Evolutionary conservation across 495 filamentous ascomycete species (phyloP).

Genomic region (Hypoxylon cercidicola): DNA sequence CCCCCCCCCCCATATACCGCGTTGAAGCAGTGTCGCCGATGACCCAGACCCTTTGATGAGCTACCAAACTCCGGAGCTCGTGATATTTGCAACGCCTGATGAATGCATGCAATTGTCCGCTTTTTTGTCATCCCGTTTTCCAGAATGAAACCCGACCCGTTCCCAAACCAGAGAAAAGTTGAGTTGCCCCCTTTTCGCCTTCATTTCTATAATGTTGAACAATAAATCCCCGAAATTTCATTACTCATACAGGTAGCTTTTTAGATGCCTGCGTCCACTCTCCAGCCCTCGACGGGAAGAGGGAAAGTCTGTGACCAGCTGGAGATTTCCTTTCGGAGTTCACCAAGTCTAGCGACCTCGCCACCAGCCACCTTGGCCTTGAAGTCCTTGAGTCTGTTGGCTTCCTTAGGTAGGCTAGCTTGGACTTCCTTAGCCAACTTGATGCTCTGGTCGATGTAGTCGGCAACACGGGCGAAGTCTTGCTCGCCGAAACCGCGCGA

Average conservation of each 20-base stretch:
- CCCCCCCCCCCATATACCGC: slow-evolving; percentile 39
- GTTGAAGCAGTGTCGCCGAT: slow-evolving; percentile 43
- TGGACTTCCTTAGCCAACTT: slow-evolving; percentile 87
- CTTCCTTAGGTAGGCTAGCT: slow-evolving; percentile 86
- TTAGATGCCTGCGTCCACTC: slow-evolving; percentile 61
- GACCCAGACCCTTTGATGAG: slow-evolving; percentile 36
- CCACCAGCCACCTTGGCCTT: slow-evolving; percentile 86
- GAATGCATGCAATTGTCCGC: slow-evolving; percentile 48
- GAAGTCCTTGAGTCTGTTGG: slow-evolving; percentile 99
- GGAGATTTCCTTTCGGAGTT: slow-evolving; percentile 87
- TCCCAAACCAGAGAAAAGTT: slow-evolving; percentile 47
- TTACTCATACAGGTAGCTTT: slow-evolving; percentile 21
- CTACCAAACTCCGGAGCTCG: slow-evolving; percentile 43
- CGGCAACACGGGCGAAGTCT: slow-evolving; percentile 90
- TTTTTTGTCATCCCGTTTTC: slow-evolving; percentile 42
- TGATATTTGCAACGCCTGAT: slow-evolving; percentile 52
- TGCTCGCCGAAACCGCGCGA: slow-evolving; percentile 91
- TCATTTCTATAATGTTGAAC: slow-evolving; percentile 46
- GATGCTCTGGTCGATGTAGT: slow-evolving; percentile 87
- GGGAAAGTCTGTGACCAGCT: slow-evolving; percentile 92
- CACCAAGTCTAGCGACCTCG: slow-evolving; percentile 79
- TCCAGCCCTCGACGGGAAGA: slow-evolving; percentile 81
- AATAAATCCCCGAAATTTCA: slow-evolving; percentile 28
- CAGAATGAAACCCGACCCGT: slow-evolving; percentile 27
- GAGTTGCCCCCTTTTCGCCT: slow-evolving; percentile 45